Conservation (phyloP, 2,329 filamentous ascomycete genomes). For the Cadophora sp. region DNA sequence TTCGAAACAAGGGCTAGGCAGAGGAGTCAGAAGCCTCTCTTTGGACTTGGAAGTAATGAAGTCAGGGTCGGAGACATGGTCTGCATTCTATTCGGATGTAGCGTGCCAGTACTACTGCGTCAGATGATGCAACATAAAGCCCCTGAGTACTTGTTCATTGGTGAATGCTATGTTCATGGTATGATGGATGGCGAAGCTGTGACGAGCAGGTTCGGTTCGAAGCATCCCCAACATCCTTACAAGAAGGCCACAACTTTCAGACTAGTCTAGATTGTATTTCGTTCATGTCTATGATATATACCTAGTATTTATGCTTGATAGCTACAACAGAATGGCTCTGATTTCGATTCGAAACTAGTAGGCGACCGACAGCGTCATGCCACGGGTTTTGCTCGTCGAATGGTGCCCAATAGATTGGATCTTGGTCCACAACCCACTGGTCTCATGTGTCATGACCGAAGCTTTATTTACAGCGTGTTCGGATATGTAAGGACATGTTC, state of each 20-base stretch:
- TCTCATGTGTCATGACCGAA: too few species aligned
- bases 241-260: neutral
- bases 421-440: too few species aligned
- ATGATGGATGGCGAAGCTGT: conserved; percentile 10
- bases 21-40: conserved; percentile 7
- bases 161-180: neutral
- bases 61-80: conserved; percentile 20
- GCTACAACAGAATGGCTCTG: too few species aligned
- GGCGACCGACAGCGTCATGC: too few species aligned
- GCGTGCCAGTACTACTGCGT: conserved; percentile 31
- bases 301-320: too few species aligned
- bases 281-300: too few species aligned
- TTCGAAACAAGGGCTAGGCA: conserved; percentile 19
- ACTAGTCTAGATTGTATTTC: too few species aligned
- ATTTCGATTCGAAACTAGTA: too few species aligned
- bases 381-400: too few species aligned
- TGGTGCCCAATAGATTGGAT: too few species aligned
- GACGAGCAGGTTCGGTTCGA: neutral
- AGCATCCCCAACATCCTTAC: neutral
- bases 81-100: conserved; percentile 36
- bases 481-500: too few species aligned
- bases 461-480: too few species aligned
- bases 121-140: neutral
- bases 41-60: conserved; percentile 24
- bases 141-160: neutral